Base-by-base conservation (phyloP, 768 basidiomycete genomes). In the Pleurotus platypus region DNA sequence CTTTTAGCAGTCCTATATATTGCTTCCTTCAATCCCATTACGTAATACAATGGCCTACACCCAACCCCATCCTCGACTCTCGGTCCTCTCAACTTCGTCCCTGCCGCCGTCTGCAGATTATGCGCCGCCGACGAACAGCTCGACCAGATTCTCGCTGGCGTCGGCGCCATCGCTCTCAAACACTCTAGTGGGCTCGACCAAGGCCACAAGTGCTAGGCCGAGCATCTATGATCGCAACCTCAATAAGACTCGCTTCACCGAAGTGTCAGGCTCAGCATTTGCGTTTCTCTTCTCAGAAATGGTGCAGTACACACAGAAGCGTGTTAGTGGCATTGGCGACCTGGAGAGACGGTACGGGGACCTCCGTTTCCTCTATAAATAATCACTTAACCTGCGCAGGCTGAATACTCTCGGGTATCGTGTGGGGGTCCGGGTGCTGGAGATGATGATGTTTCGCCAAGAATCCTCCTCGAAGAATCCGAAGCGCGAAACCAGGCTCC, bases 231-330 rank as follows among this genome's bases (percentile, higher is more conserved):
- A 98, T 66, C 81, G 94, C 57, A 86, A 82, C 48, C 78, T 97
- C 62, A 93, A 90, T 78, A 96, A 94, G 78, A 86, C 91, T 2
- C 85, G 91, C 43, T 79, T 84, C 11, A 73, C 86, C 22, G 96
- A 98, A 68, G 92, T 96, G 51, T 89, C 90, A 13, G 78, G 86
- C 4, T 80, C 87, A 2, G 89, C 94, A 0, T 94, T 92, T 68
- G 80, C 89, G 0, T 98, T 97, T 68, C 78, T 98, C 57, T 94
- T 98, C 72, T 90, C 90, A 3, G 95, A 98, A 73, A 78, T 94
- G 11, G 88, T 99, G 1, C 89, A 94, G 70, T 98, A 98, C 72
- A 96, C 93, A 1, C 97, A 98, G 74, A 94, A 92, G 66, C 84
- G 94, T 53, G 96, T 98, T 51, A 85, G 83, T 64, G 96, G 95